phyloP scores from a whole-genome alignment of 1,139 yeast species.

The Blastobotrys persicus region DNA sequence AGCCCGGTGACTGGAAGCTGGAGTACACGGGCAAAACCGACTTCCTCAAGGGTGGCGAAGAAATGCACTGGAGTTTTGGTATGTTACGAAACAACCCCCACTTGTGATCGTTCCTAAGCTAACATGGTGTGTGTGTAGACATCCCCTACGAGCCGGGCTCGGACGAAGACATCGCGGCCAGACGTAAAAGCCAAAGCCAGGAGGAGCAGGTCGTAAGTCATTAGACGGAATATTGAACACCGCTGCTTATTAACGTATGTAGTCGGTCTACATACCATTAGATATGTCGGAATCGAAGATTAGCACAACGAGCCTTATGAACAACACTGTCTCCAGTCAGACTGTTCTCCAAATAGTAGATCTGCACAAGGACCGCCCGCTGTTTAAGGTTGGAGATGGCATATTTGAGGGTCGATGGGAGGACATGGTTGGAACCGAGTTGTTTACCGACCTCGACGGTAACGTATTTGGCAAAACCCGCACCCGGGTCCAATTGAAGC shows the following conservation, averaged over 20 bases:
- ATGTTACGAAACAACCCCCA: too few relatives aligned
- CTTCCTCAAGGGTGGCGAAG: conserved; percentile 72
- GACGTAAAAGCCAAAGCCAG: conserved; percentile 16
- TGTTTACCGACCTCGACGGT: conserved; percentile 40
- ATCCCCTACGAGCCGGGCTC: conserved; percentile 71
- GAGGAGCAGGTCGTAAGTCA: conserved; percentile 7
- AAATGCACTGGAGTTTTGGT: conserved; percentile 86
- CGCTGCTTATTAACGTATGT: not conserved
- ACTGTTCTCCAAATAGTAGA: conserved; percentile 50
- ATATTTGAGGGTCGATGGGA: conserved; percentile 79
- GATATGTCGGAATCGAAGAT: conserved; percentile 25
- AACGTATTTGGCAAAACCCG: conserved; percentile 26
- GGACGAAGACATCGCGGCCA: conserved; percentile 55
- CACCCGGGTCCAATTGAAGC: conserved; percentile 24
- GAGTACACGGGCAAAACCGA: conserved; percentile 66
- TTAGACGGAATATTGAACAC: not conserved
- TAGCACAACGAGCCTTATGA: conserved; percentile 9
- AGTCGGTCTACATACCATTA: conserved; percentile 29
- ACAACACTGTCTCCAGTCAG: conserved; percentile 33
- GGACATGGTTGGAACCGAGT: conserved; percentile 77
- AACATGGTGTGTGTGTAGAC: too few relatives aligned
- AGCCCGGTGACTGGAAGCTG: conserved; percentile 50
- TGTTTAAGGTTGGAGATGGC: conserved; percentile 52
- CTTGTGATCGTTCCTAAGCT: too few relatives aligned
- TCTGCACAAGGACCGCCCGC: conserved; percentile 49